Evolutionary conservation across 2,329 filamentous ascomycete genomes (phyloP).

Genomic region (Capronia americana): DNA sequence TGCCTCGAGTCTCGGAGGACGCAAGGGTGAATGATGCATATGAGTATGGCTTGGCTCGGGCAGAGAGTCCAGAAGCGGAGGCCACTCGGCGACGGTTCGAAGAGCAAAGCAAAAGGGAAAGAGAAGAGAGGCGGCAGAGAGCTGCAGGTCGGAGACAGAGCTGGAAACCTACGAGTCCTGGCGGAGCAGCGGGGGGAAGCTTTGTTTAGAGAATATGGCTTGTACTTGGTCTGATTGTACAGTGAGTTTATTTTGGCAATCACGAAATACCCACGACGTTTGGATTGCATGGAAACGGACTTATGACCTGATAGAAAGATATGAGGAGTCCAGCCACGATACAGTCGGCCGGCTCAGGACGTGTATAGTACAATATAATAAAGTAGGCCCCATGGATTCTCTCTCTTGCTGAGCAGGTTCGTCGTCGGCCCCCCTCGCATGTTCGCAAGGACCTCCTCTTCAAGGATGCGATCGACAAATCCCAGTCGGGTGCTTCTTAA

Average conservation of each 20-base stretch:
- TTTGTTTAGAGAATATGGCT: conserved; percentile 14
- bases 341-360: conserved; percentile 5
- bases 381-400: background rate
- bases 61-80: conserved; percentile 24
- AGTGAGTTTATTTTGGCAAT: conserved; percentile 17
- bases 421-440: background rate
- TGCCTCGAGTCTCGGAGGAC: conserved; percentile 25
- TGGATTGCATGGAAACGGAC: conserved; percentile 17
- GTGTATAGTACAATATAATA: conserved; percentile 13
- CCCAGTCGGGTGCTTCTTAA: conserved; percentile 6
- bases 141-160: conserved; percentile 33
- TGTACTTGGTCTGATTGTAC: conserved; percentile 13
- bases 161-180: conserved; percentile 27
- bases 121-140: conserved; percentile 35
- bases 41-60: background rate
- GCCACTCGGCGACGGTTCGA: conserved; percentile 33
- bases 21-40: conserved; percentile 23
- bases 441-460: conserved; percentile 6
- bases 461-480: conserved; percentile 5
- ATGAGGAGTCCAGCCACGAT: conserved; percentile 3
- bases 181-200: conserved; percentile 16
- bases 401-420: background rate
- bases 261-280: conserved; percentile 25
- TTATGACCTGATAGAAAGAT: conserved; percentile 18
- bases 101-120: conserved; percentile 37